Conservation (phyloP, 1,139 yeast species). For the Geotrichum cucujoidarum region DNA sequence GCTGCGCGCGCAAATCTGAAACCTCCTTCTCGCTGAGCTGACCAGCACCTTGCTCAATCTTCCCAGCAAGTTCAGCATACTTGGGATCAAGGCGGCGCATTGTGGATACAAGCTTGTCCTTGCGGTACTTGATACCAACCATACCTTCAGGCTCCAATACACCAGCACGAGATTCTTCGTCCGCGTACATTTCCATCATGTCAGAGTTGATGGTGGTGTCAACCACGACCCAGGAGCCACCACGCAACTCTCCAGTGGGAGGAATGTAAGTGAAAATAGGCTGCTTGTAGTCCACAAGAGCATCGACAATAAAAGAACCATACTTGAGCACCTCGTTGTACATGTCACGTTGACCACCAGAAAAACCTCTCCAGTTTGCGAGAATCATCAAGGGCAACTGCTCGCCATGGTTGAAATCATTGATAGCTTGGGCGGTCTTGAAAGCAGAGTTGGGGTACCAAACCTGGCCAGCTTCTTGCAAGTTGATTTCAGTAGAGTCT, state of each 20-base stretch:
- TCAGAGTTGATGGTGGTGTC: conserved; percentile 96
- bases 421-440: conserved; percentile 97
- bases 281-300: conserved; percentile 90
- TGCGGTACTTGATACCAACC: conserved; percentile 96
- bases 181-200: conserved; percentile 99
- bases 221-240: conserved; percentile 99
- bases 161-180: conserved; percentile 92
- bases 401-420: conserved; percentile 96
- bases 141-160: conserved; percentile 98
- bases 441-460: conserved; percentile 99
- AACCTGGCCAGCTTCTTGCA: conserved; percentile 98
- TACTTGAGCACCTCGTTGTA: conserved; percentile 95
- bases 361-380: conserved; percentile 99
- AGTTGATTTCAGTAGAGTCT: conserved; percentile 76
- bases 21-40: conserved; percentile 61
- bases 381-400: conserved; percentile 93
- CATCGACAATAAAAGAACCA: conserved; percentile 96
- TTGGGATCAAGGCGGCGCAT: conserved; percentile 84
- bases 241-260: conserved; percentile 97
- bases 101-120: conserved; percentile 81
- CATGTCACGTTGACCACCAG: conserved; percentile 99
- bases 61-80: conserved; percentile 64
- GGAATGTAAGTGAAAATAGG: conserved; percentile 97
- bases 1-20: conserved; percentile 56
- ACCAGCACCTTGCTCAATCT: conserved; percentile 43